Percentiles rank a stretch among this genome's conserved stretches.
These are phyloP conservation scores for Penicillium sp. DNA, from an alignment of 2,329 filamentous ascomycete species.

Conservation along the genomic window DNA sequence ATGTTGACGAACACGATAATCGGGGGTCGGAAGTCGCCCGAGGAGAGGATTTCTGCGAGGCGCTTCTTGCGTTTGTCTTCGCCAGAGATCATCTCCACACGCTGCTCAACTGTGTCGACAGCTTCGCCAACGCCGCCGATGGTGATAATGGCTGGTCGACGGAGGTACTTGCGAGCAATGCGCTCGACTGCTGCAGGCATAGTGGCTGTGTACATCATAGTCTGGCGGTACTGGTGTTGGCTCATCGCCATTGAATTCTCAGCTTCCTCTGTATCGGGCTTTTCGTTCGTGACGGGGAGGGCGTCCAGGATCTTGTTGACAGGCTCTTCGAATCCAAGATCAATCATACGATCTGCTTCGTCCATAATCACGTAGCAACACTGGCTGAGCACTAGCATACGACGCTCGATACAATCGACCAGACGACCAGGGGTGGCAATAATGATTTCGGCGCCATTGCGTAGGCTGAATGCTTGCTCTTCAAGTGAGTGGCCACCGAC, in stretches of 20 bases:
- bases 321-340: slow-evolving; percentile 94
- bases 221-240: slow-evolving; percentile 82
- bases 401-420: slow-evolving; percentile 92
- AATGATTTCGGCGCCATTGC: slow-evolving; percentile 93
- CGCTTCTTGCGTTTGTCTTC: slow-evolving; percentile 98
- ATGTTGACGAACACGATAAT: slow-evolving; percentile 99
- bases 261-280: slow-evolving; percentile 88
- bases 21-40: slow-evolving; percentile 75
- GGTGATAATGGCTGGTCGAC: slow-evolving; percentile 86
- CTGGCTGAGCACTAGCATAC: slow-evolving; percentile 87
- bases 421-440: slow-evolving; percentile 98
- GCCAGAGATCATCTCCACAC: slow-evolving; percentile 83
- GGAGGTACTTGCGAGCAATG: slow-evolving; percentile 95
- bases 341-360: slow-evolving; percentile 98
- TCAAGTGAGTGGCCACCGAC: slow-evolving; percentile 97
- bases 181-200: slow-evolving; percentile 92
- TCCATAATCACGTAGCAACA: slow-evolving; percentile 99
- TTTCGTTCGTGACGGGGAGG: slow-evolving; percentile 87
- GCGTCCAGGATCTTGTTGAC: slow-evolving; percentile 97
- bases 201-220: slow-evolving; percentile 99
- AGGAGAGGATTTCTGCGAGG: slow-evolving; percentile 82
- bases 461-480: slow-evolving; percentile 84
- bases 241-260: slow-evolving; percentile 86
- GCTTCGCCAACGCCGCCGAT: slow-evolving; percentile 95
- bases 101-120: slow-evolving; percentile 95